Percentiles rank a stretch among this genome's conserved stretches.
These are phyloP conservation scores for Arabis alpina DNA, from an alignment of 345 rosid species.

Conservation along the genomic window DNA sequence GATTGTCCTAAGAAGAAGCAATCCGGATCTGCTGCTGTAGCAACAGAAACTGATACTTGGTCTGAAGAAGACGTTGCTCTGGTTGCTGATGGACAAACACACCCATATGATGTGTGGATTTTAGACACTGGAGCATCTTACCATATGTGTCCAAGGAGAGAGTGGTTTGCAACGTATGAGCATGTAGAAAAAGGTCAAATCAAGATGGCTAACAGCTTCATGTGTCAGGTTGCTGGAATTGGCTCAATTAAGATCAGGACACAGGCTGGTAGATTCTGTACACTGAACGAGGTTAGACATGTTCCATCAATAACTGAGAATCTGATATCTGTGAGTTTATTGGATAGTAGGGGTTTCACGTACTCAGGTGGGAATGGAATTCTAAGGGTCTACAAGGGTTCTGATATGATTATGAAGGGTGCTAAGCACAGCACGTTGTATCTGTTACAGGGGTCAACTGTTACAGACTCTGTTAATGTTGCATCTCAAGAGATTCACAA, in stretches of 20 bases:
- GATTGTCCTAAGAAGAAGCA: neutral
- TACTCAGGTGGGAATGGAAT: neutral
- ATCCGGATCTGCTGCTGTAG: neutral
- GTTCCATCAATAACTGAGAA: neutral
- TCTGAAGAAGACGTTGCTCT: neutral
- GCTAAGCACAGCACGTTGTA: neutral
- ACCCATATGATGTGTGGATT: neutral
- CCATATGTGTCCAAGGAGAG: constrained; percentile 7
- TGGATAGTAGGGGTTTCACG: neutral
- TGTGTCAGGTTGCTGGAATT: neutral
- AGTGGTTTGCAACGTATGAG: neutral
- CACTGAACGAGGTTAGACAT: neutral
- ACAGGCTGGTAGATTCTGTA: neutral
- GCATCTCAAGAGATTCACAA: too few species aligned
- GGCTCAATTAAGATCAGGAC: neutral
- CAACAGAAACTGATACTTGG: neutral
- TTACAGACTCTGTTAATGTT: neutral
- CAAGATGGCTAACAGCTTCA: neutral
- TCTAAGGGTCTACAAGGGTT: neutral
- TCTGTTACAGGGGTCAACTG: neutral
- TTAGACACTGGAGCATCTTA: neutral
- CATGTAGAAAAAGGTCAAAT: neutral
- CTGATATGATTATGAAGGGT: neutral
- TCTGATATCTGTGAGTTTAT: neutral
- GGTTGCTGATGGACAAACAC: neutral